Conservation (phyloP, 805 yeast genomes). For the Grigorovia yakushimaensis region DNA sequence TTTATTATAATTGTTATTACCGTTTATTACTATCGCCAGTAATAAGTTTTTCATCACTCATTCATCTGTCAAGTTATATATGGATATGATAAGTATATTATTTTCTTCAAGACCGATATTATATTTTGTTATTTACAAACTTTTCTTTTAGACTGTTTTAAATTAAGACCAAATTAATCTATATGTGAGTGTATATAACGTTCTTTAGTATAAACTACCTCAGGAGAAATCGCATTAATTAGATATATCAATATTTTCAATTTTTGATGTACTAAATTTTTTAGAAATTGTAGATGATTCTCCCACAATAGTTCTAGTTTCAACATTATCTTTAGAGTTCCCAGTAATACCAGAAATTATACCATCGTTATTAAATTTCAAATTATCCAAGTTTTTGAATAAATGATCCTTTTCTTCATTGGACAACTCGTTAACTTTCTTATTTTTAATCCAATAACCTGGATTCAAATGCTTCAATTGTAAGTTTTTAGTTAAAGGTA, state of each 20-base stretch:
- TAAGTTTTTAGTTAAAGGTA: slow-evolving; percentile 53
- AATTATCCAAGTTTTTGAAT: slow-evolving; percentile 35
- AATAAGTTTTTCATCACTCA: too few species aligned
- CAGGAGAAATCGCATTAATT: not conserved
- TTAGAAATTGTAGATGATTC: not conserved
- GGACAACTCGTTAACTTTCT: slow-evolving; percentile 50
- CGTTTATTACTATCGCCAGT: too few species aligned
- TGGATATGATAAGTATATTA: too few species aligned
- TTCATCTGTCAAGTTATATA: too few species aligned
- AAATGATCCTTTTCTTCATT: slow-evolving; percentile 43
- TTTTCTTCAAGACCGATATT: too few species aligned
- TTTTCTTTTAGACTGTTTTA: too few species aligned
- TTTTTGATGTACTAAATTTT: not conserved
- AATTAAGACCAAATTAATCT: too few species aligned
- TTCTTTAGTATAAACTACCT: too few species aligned
- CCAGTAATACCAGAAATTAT: slow-evolving; percentile 12
- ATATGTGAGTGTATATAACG: too few species aligned
- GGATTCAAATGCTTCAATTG: slow-evolving; percentile 53
- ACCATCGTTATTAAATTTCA: slow-evolving; percentile 32
- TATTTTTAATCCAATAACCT: slow-evolving; percentile 59
- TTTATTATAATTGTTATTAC: too few species aligned
- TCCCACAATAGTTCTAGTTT: not conserved
- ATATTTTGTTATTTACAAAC: too few species aligned
- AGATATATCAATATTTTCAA: not conserved
- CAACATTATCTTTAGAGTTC: slow-evolving; percentile 12